phyloP scores from a whole-genome alignment of 208 protist species.

The Leishmania martiniquensis region DNA sequence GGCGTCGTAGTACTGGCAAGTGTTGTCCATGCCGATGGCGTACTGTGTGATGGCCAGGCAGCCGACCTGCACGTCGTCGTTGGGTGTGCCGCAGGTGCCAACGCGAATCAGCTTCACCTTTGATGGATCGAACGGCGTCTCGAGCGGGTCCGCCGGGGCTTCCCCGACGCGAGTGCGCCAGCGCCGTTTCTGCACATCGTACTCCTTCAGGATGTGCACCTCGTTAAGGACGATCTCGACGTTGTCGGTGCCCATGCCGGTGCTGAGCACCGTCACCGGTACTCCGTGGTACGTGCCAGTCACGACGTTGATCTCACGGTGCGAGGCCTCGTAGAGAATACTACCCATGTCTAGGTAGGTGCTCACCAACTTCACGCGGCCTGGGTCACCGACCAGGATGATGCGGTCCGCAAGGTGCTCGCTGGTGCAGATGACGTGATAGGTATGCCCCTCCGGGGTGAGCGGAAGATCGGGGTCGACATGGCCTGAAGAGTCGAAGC shows the following conservation, averaged over 20 bases:
- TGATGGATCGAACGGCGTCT: constrained; percentile 47
- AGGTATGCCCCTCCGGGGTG: constrained; percentile 61
- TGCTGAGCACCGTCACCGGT: constrained; percentile 68
- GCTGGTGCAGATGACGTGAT: constrained; percentile 55
- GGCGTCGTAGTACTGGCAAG: constrained; percentile 69
- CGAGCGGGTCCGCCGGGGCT: constrained; percentile 9
- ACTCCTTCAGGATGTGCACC: constrained; percentile 83
- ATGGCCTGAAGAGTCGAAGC: constrained; percentile 29
- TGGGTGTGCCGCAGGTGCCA: constrained; percentile 76
- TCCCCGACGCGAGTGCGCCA: constrained; percentile 51
- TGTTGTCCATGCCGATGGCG: constrained; percentile 82
- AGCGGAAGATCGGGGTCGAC: constrained; percentile 74
- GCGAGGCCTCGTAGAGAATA: constrained; percentile 48
- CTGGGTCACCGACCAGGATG: constrained; percentile 74
- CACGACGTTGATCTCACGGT: constrained; percentile 73
- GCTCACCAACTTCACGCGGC: constrained; percentile 59
- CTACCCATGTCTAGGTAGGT: constrained; percentile 60
- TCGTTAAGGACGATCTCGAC: constrained; percentile 80
- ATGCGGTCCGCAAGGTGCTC: constrained; percentile 72
- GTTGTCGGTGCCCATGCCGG: constrained; percentile 89
- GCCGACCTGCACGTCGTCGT: constrained; percentile 42
- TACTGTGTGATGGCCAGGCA: constrained; percentile 67
- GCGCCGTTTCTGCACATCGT: constrained; percentile 40
- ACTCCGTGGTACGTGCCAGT: constrained; percentile 76
- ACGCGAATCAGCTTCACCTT: constrained; percentile 70